Evolutionary conservation across 768 basidiomycete genomes (phyloP).

Genomic region (Aureoboletus auriporus): DNA sequence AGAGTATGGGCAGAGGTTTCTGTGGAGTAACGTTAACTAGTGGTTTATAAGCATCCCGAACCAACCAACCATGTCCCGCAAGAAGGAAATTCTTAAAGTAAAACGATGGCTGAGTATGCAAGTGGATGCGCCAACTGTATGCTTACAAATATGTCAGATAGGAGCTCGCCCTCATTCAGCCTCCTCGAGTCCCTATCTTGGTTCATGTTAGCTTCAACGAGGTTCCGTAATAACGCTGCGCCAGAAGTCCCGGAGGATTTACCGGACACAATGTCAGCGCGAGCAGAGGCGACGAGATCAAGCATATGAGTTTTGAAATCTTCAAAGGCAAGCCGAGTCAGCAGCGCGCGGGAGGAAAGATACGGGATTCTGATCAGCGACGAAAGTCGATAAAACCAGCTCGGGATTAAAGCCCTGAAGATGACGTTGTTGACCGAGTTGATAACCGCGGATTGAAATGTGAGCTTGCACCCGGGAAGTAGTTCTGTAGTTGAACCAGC

Average conservation of each 20-base stretch:
- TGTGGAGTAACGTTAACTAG: conserved; percentile 17
- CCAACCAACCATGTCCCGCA: conserved; percentile 42
- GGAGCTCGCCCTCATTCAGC: conserved; percentile 42
- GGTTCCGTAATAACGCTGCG: conserved; percentile 39
- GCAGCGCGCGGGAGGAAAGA: conserved; percentile 29
- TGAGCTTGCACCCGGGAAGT: conserved; percentile 29
- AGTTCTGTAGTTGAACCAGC: conserved; percentile 26
- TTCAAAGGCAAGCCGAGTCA: conserved; percentile 31
- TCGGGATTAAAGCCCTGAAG: conserved; percentile 30
- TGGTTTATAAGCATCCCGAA: neutral
- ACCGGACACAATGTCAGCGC: conserved; percentile 31
- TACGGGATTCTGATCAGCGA: conserved; percentile 31
- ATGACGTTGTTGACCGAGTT: conserved; percentile 19
- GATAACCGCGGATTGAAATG: conserved; percentile 35
- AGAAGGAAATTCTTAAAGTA: conserved; percentile 39
- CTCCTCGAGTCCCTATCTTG: conserved; percentile 27
- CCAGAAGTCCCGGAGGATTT: conserved; percentile 20
- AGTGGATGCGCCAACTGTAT: neutral
- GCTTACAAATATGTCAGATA: conserved; percentile 48
- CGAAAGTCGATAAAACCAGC: conserved; percentile 27
- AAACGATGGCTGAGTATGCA: neutral
- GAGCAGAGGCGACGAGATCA: conserved; percentile 37
- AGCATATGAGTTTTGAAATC: conserved; percentile 39
- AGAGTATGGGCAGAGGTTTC: conserved; percentile 48
- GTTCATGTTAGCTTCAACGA: conserved; percentile 46